phyloP scores from a whole-genome alignment of 2,329 filamentous ascomycete species.

The Didymella exigua region DNA sequence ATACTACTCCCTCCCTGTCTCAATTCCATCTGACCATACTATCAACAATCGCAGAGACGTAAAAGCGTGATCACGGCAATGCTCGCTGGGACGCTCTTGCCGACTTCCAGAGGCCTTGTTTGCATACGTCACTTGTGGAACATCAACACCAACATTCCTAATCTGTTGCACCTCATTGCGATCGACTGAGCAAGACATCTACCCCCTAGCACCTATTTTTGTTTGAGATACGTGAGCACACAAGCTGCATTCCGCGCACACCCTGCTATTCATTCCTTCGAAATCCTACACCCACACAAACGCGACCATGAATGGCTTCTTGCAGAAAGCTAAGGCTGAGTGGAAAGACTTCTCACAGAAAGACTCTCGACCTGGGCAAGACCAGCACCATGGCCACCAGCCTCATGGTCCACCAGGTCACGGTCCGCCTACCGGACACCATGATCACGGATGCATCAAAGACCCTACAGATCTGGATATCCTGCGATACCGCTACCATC shows the following conservation, averaged over 20 bases:
- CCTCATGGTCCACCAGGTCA: not conserved
- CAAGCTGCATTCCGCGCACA: not conserved
- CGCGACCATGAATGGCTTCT: constrained; percentile 32
- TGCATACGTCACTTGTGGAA: constrained; percentile 14
- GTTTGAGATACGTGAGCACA: not conserved
- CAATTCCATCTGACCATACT: not conserved
- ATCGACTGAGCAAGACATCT: not conserved
- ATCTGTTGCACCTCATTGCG: not conserved
- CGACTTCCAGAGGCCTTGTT: constrained; percentile 6
- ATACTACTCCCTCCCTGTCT: constrained; percentile 2
- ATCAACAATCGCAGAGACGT: constrained; percentile 10
- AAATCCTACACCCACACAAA: not conserved
- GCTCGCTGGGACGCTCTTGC: constrained; percentile 3
- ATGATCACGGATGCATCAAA: constrained; percentile 42
- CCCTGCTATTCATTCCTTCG: not conserved
- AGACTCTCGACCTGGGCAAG: not conserved
- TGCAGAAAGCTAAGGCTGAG: constrained; percentile 39
- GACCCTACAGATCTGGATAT: constrained; percentile 50
- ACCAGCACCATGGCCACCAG: not conserved
- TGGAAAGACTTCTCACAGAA: constrained; percentile 21
- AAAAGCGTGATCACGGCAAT: constrained; percentile 1
- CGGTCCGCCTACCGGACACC: constrained; percentile 6
- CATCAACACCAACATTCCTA: constrained; percentile 3
- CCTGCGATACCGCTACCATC: constrained; percentile 63
- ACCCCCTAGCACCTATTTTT: not conserved